A percentile compares a stretch with the other conserved stretches of the same genome.
These are phyloP conservation scores for Moniliophthora roreri DNA, from an alignment of 1,284 basidiomycete genomes.

Conservation along the genomic window DNA sequence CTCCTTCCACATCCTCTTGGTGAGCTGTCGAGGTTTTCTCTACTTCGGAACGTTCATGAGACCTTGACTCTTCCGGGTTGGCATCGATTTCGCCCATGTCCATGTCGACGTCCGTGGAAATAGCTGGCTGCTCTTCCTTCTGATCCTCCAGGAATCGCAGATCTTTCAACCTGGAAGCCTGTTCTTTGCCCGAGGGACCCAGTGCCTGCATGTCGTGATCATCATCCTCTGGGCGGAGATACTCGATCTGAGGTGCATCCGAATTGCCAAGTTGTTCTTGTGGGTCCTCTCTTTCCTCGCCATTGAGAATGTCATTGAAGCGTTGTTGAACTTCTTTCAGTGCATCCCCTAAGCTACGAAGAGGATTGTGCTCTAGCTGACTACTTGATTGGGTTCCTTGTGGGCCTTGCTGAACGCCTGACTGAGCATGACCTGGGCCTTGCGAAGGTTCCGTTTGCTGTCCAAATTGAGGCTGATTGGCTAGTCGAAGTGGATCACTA, in stretches of 20 bases:
- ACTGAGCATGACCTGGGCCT: constrained; percentile 34
- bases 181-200: constrained; percentile 83
- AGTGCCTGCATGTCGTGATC: constrained; percentile 87
- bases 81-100: constrained; percentile 5
- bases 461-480: constrained; percentile 24
- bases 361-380: constrained; percentile 54
- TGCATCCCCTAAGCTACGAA: constrained; percentile 86
- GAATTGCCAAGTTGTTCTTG: constrained; percentile 32
- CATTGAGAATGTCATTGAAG: constrained; percentile 81
- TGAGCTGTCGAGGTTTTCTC: constrained; percentile 32
- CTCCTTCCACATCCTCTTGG: constrained; percentile 44
- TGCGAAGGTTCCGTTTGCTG: constrained; percentile 27
- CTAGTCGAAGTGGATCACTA: constrained; percentile 14
- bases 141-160: constrained; percentile 75
- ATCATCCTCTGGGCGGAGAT: constrained; percentile 73
- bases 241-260: constrained; percentile 70
- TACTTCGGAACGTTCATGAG: constrained; percentile 21
- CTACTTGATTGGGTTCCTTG: constrained; percentile 38
- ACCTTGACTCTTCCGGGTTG: constrained; percentile 12
- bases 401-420: constrained; percentile 46
- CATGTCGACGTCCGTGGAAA: constrained; percentile 51
- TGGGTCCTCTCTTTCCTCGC: constrained; percentile 33
- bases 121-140: constrained; percentile 31
- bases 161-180: constrained; percentile 80
- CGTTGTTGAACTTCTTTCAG: constrained; percentile 83